These are phyloP conservation scores for Sophora flavescens DNA, from an alignment of 306 rosid genomes.

Conservation along the genomic window DNA sequence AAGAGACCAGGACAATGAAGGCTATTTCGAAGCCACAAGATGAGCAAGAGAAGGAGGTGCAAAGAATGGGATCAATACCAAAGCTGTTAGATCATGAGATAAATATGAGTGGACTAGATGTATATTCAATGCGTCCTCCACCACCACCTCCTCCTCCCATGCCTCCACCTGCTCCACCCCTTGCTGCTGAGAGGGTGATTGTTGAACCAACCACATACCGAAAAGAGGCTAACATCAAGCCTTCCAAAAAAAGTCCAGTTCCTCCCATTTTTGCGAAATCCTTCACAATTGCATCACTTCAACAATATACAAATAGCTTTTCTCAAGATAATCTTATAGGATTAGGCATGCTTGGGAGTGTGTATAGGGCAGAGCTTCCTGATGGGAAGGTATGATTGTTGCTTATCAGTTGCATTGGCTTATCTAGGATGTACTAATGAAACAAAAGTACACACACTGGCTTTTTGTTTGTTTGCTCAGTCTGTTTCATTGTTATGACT, in stretches of 20 bases:
- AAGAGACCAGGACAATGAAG: conserved; percentile 53
- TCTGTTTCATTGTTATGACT: conserved; percentile 25
- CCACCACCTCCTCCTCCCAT: conserved; percentile 72
- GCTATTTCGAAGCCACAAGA: conserved; percentile 57
- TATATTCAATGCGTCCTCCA: conserved; percentile 61
- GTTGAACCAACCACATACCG: conserved; percentile 59
- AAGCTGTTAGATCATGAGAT: conserved; percentile 62
- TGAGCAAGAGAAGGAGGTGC: conserved; percentile 57
- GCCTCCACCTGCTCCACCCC: conserved; percentile 57
- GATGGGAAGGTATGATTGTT: conserved; percentile 78
- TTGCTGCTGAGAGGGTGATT: conserved; percentile 68
- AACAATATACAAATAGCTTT: conserved; percentile 91
- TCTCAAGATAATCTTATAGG: conserved; percentile 86
- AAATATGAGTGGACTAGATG: conserved; percentile 59
- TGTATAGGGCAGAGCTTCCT: conserved; percentile 86
- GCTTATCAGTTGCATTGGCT: conserved; percentile 35
- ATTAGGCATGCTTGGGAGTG: conserved; percentile 82
- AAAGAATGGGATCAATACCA: conserved; percentile 54
- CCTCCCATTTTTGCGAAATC: conserved; percentile 63
- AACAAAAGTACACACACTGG: background rate
- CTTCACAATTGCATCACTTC: conserved; percentile 87
- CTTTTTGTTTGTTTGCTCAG: conserved; percentile 14
- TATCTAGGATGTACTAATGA: conserved; percentile 16
- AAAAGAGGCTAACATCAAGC: conserved; percentile 51
- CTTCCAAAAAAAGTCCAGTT: conserved; percentile 48